These are phyloP conservation scores for Aspergillaceae sp. DNA, from an alignment of 2,329 filamentous ascomycete genomes.

Conservation along the genomic window DNA sequence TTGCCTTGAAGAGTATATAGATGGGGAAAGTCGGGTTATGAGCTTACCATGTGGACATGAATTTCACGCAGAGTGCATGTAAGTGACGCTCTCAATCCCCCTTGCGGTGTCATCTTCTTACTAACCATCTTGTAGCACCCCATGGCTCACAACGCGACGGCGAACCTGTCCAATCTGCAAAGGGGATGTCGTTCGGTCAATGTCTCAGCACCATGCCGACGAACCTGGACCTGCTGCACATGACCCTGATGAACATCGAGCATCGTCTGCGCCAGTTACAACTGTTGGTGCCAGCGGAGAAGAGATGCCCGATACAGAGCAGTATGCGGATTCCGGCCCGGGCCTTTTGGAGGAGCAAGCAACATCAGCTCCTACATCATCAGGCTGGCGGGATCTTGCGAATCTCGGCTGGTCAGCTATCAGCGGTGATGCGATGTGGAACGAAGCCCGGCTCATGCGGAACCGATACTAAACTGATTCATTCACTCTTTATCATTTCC, in stretches of 20 bases:
- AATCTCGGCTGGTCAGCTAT: constrained; percentile 38
- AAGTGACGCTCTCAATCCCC: constrained; percentile 39
- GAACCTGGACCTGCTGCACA: background rate
- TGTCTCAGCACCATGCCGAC: constrained; percentile 41
- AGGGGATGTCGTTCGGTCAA: constrained; percentile 71
- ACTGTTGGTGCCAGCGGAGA: constrained; percentile 31
- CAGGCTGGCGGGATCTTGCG: constrained; percentile 37
- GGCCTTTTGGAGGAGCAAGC: constrained; percentile 27
- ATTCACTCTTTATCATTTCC: background rate
- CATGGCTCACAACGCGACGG: constrained; percentile 89
- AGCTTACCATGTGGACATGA: constrained; percentile 94
- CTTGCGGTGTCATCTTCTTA: constrained; percentile 1
- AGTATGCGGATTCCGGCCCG: constrained; percentile 25
- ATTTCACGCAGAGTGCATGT: constrained; percentile 98
- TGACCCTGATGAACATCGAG: constrained; percentile 37
- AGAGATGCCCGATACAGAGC: constrained; percentile 36
- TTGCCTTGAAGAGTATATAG: constrained; percentile 90
- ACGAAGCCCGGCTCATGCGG: constrained; percentile 32
- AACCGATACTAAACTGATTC: constrained; percentile 20
- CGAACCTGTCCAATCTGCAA: constrained; percentile 99
- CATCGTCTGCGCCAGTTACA: constrained; percentile 44
- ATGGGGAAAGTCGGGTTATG: constrained; percentile 93
- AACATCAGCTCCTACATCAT: constrained; percentile 27
- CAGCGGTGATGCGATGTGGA: constrained; percentile 40
- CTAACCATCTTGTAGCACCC: constrained; percentile 54